Evolutionary conservation across 306 rosid genomes (phyloP).

Genomic region (Citrullus mucosospermus): DNA sequence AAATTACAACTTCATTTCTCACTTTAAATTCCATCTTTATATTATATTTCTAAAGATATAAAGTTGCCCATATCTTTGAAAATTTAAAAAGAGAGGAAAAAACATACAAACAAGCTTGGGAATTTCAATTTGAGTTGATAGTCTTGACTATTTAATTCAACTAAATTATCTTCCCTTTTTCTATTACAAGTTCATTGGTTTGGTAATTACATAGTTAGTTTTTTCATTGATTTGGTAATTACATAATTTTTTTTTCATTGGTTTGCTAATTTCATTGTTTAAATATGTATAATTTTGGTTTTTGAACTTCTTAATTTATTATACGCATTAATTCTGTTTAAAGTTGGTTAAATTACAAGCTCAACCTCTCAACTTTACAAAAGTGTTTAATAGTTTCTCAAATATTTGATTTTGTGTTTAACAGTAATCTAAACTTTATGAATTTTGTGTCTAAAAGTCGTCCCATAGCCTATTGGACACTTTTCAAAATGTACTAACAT

Average conservation of each 20-base stretch:
- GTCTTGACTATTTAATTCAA: neutral
- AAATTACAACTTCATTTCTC: neutral
- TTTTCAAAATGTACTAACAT: no score
- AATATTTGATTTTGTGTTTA: no score
- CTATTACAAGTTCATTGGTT: neutral
- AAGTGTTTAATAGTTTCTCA: no score
- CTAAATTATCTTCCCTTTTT: neutral
- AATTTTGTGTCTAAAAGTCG: no score
- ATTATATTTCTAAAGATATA: neutral
- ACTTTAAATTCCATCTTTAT: neutral
- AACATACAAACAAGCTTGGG: neutral
- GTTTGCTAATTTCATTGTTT: neutral
- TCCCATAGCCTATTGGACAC: no score
- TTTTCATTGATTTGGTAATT: neutral
- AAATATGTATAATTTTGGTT: no score
- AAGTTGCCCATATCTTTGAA: neutral
- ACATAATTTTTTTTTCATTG: neutral
- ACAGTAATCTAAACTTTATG: no score
- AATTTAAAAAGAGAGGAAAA: neutral
- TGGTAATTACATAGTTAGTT: neutral
- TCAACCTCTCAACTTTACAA: no score
- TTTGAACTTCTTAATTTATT: no score
- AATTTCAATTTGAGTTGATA: conserved; percentile 1
- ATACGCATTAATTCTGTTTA: no score
- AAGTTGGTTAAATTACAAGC: no score